A percentile compares a stretch with the other conserved stretches of the same genome.
Conservation (phyloP, 179 eudicot genomes). For the Amaranthus tricolor region DNA sequence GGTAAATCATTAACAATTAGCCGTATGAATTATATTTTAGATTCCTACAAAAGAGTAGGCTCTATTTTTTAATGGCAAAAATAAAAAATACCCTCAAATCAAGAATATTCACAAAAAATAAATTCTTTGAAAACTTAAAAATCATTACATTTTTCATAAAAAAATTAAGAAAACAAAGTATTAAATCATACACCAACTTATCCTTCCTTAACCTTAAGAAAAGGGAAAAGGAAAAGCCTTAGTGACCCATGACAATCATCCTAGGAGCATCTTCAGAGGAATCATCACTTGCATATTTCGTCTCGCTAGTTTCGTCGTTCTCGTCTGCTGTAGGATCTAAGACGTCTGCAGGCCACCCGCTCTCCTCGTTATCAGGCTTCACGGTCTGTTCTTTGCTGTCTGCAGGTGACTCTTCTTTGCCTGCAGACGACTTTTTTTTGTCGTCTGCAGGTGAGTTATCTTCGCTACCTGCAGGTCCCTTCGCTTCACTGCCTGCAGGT, state of each 20-base stretch:
- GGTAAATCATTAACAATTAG: no score
- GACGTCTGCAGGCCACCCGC: background rate
- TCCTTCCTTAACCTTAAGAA: no score
- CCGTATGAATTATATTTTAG: no score
- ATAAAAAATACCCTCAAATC: no score
- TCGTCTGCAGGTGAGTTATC: background rate
- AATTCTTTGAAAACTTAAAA: no score
- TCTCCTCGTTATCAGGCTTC: background rate
- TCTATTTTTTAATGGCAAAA: no score
- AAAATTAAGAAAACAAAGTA: no score
- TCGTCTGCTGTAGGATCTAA: background rate
- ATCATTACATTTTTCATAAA: background rate
- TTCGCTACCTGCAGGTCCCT: background rate
- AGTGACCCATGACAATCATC: slow-evolving; percentile 16
- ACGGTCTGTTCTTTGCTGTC: background rate
- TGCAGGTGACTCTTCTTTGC: background rate
- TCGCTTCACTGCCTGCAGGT: background rate
- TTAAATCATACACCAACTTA: no score
- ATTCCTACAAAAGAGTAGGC: no score
- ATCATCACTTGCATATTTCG: background rate
- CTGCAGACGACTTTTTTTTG: background rate
- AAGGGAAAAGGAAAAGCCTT: background rate
- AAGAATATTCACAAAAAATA: background rate
- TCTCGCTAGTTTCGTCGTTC: slow-evolving; percentile 2
- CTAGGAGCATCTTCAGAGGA: background rate